Percentiles rank a stretch among this genome's conserved stretches.
Evolutionary conservation across 2,329 filamentous ascomycete species (phyloP).

Genomic region (Paecilomyces dactylethromorphus): DNA sequence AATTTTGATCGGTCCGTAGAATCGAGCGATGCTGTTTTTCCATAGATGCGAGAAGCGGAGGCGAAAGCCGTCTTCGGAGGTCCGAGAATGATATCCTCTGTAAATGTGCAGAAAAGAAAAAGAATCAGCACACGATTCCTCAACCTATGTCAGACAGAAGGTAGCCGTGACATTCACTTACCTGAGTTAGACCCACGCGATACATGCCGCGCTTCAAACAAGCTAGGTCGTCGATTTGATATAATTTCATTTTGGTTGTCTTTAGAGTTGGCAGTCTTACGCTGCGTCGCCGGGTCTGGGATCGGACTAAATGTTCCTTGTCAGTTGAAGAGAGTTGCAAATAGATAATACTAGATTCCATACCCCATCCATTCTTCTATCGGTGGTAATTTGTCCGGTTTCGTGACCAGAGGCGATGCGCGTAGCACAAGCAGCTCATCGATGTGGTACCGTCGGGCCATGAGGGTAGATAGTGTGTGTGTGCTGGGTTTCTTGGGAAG

Average conservation of each 20-base stretch:
- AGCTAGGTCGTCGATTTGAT: conserved; percentile 29
- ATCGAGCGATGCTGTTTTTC: conserved; percentile 39
- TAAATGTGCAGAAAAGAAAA: conserved; percentile 29
- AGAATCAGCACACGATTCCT: conserved; percentile 10
- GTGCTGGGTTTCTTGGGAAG: conserved; percentile 12
- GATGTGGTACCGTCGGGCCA: conserved; percentile 60
- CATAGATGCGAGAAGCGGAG: conserved; percentile 57
- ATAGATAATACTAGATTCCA: conserved; percentile 19
- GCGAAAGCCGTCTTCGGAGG: conserved; percentile 78
- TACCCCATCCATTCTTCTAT: conserved; percentile 97
- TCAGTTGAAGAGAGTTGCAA: conserved; percentile 14
- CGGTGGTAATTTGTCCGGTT: conserved; percentile 71
- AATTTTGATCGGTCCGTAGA: conserved; percentile 39
- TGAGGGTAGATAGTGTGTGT: conserved; percentile 18
- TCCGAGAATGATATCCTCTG: conserved; percentile 78
- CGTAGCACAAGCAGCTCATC: conserved; percentile 70
- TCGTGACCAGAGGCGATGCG: conserved; percentile 75
- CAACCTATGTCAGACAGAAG: neutral
- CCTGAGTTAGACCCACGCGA: conserved; percentile 44
- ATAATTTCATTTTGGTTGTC: conserved; percentile 28
- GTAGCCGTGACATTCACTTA: conserved; percentile 17
- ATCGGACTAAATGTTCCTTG: conserved; percentile 26
- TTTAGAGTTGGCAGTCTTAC: conserved; percentile 28
- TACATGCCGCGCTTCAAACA: conserved; percentile 39
- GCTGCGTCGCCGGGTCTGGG: conserved; percentile 35